These are phyloP conservation scores for Hydrangea macrophylla DNA, from an alignment of 148 eudicot species.

Conservation along the genomic window DNA sequence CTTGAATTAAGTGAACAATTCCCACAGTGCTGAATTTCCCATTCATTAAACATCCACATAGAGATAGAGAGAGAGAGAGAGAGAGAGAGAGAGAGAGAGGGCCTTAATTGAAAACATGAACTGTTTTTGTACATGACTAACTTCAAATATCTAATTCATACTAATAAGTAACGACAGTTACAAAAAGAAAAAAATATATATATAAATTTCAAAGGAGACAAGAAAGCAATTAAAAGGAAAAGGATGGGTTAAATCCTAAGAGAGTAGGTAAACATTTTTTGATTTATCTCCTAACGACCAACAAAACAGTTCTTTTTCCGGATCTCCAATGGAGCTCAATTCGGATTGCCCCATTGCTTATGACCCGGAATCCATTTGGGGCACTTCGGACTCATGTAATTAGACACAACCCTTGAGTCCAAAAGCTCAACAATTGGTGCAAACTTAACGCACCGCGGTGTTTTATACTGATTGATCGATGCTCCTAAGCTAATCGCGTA, in stretches of 20 bases:
- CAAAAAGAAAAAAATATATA: constrained; percentile 26
- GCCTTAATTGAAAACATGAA: constrained; percentile 29
- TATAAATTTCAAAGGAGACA: neutral
- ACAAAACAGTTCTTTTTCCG: constrained; percentile 10
- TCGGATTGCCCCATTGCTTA: constrained; percentile 67
- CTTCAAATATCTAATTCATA: constrained; percentile 26
- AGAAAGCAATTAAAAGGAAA: neutral
- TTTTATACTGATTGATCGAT: constrained; percentile 89
- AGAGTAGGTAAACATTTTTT: constrained; percentile 5
- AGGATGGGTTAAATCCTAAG: constrained; percentile 27
- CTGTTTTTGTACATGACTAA: constrained; percentile 45
- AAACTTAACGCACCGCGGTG: constrained; percentile 87
- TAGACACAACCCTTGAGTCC: constrained; percentile 57
- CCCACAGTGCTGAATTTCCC: constrained; percentile 7
- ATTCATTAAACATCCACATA: neutral
- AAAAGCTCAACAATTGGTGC: constrained; percentile 81
- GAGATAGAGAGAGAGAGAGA: neutral
- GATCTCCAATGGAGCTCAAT: constrained; percentile 22
- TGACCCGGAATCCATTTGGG: constrained; percentile 87
- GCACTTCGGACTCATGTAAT: constrained; percentile 78
- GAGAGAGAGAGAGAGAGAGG: neutral
- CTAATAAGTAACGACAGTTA: constrained; percentile 26
- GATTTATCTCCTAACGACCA: constrained; percentile 14
- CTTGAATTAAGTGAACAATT: constrained; percentile 30
- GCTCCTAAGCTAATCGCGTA: constrained; percentile 91